Evolutionary conservation across 148 eudicot genomes (phyloP).

Genomic region (Vaccinium macrocarpon): DNA sequence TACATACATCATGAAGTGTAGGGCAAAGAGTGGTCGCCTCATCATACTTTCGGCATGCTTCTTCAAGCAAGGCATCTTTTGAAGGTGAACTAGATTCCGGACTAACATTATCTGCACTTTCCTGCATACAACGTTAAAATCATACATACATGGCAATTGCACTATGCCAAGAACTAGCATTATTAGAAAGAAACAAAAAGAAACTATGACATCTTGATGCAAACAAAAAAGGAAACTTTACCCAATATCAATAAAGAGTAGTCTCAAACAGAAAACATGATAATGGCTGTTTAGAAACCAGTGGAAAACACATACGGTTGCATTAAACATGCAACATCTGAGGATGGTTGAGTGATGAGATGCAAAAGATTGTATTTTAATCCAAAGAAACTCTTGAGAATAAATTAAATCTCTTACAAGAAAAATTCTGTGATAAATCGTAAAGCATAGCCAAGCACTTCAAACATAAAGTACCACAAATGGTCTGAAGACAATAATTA

Average conservation of each 20-base stretch:
- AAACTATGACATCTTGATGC: background rate
- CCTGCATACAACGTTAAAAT: slow-evolving; percentile 45
- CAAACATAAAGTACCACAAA: background rate
- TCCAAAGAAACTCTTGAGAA: background rate
- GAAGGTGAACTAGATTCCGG: slow-evolving; percentile 83
- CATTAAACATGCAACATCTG: background rate
- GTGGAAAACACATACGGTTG: background rate
- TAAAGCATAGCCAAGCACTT: background rate
- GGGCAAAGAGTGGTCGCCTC: slow-evolving; percentile 88
- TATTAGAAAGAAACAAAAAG: background rate
- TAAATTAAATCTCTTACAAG: background rate
- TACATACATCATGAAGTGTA: slow-evolving; percentile 89
- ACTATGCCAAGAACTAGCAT: background rate
- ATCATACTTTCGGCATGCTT: slow-evolving; percentile 92
- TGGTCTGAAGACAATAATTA: background rate
- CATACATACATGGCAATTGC: background rate
- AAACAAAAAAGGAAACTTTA: background rate
- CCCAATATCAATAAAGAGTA: background rate
- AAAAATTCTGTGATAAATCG: background rate
- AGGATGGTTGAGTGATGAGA: background rate
- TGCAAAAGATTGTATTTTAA: background rate
- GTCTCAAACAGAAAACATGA: background rate
- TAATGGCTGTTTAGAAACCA: background rate
- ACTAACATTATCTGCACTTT: slow-evolving; percentile 91
- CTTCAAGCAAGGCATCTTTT: slow-evolving; percentile 91